phyloP scores from a whole-genome alignment of 495 filamentous ascomycete species.

The Aspergillus funiculosus region DNA sequence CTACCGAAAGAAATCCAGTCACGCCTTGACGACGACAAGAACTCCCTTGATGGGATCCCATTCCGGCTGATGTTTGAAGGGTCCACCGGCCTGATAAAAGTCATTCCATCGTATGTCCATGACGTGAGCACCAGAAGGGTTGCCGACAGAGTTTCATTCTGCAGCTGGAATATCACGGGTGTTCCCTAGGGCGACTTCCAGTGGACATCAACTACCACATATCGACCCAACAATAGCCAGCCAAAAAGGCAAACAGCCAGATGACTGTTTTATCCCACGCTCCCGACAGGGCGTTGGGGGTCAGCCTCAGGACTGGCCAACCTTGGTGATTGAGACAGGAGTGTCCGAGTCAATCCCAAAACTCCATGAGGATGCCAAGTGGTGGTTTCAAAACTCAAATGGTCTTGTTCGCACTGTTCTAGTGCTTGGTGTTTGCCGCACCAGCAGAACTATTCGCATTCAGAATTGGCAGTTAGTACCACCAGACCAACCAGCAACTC shows the following conservation, averaged over 20 bases:
- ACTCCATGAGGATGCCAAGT: slow-evolving; percentile 22
- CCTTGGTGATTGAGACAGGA: slow-evolving; percentile 29
- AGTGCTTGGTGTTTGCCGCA: slow-evolving; percentile 15
- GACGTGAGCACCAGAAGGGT: not conserved
- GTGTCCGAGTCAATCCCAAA: slow-evolving; percentile 19
- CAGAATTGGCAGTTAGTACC: slow-evolving; percentile 23
- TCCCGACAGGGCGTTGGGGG: not conserved
- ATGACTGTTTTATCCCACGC: too few species aligned
- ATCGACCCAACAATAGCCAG: not conserved
- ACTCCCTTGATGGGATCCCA: too few species aligned
- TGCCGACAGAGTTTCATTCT: too few species aligned
- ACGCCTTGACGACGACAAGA: too few species aligned
- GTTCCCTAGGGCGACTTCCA: not conserved
- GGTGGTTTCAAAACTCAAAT: slow-evolving; percentile 29
- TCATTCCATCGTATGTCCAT: not conserved
- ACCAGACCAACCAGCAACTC: not conserved
- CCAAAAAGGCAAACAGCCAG: not conserved
- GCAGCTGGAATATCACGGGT: too few species aligned
- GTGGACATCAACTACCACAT: not conserved
- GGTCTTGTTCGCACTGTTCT: slow-evolving; percentile 28
- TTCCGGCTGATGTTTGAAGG: too few species aligned
- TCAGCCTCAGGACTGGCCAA: slow-evolving; percentile 20
- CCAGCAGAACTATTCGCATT: slow-evolving; percentile 17
- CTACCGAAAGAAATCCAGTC: too few species aligned
- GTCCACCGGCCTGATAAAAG: not conserved